phyloP scores from a whole-genome alignment of 1,284 basidiomycete species.

The Pseudozyma pruni region DNA sequence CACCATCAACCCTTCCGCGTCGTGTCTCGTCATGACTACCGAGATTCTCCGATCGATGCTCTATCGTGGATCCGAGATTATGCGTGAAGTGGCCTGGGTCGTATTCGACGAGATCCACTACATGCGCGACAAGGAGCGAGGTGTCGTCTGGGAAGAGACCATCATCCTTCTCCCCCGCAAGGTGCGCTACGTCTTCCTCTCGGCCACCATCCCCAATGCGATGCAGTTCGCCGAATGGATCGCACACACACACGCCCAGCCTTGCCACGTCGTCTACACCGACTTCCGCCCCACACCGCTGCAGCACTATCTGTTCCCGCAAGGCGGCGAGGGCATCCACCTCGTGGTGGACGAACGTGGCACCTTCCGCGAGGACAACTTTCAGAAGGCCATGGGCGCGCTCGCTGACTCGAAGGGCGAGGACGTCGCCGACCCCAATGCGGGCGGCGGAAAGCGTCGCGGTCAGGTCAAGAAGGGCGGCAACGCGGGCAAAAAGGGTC shows the following conservation, averaged over 20 bases:
- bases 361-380: constrained; percentile 96
- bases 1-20: constrained; percentile 97
- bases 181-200: constrained; percentile 97
- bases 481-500: constrained; percentile 96
- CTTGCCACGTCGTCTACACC: constrained; percentile 99
- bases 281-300: constrained; percentile 98
- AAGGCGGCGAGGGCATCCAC: constrained; percentile 95
- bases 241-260: constrained; percentile 94
- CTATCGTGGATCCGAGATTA: constrained; percentile 97
- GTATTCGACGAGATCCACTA: constrained; percentile 99
- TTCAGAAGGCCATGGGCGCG: constrained; percentile 96
- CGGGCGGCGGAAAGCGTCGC: constrained; percentile 77
- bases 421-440: constrained; percentile 85
- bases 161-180: constrained; percentile 96
- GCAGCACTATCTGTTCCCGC: constrained; percentile 97
- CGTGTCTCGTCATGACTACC: constrained; percentile 98
- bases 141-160: constrained; percentile 79
- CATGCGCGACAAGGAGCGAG: constrained; percentile 91
- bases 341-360: constrained; percentile 97
- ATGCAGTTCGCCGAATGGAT: constrained; percentile 99
- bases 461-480: constrained; percentile 80
- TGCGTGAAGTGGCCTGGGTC: constrained; percentile 99
- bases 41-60: constrained; percentile 99
- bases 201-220: constrained; percentile 99
- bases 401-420: constrained; percentile 82